These are phyloP conservation scores for Fusarium sp. DNA, from an alignment of 2,329 filamentous ascomycete genomes.

Conservation along the genomic window DNA sequence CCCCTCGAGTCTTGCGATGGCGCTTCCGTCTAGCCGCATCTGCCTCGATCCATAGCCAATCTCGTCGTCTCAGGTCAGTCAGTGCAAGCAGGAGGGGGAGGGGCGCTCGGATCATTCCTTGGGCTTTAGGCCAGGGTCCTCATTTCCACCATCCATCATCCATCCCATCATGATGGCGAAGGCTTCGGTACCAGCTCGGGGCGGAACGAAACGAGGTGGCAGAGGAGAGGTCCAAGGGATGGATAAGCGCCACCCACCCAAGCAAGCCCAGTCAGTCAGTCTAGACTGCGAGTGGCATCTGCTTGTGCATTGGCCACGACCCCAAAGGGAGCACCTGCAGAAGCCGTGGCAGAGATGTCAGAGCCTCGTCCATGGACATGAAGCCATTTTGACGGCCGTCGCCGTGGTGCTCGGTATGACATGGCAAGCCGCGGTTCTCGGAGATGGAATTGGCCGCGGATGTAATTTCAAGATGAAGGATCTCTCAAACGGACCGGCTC, in stretches of 20 bases:
- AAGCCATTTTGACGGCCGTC: slow-evolving; percentile 19
- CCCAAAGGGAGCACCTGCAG: slow-evolving; percentile 17
- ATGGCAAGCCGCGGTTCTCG: slow-evolving; percentile 37
- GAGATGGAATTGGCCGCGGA: not conserved
- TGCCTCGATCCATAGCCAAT: slow-evolving; percentile 38
- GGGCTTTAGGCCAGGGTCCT: not conserved
- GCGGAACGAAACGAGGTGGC: slow-evolving; percentile 20
- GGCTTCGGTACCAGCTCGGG: slow-evolving; percentile 10
- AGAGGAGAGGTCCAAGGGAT: slow-evolving; percentile 1
- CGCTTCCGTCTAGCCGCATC: slow-evolving; percentile 41
- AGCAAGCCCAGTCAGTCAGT: slow-evolving; percentile 3
- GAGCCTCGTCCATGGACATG: slow-evolving; percentile 11
- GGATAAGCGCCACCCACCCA: slow-evolving; percentile 14
- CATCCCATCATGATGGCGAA: slow-evolving; percentile 3
- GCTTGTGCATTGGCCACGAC: slow-evolving; percentile 16
- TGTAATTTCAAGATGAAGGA: slow-evolving; percentile 4
- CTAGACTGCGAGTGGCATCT: slow-evolving; percentile 25
- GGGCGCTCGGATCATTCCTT: slow-evolving; percentile 25
- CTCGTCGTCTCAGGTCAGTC: slow-evolving; percentile 38
- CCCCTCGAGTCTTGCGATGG: slow-evolving; percentile 34
- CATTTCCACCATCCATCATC: slow-evolving; percentile 17
- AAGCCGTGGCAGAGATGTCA: not conserved
- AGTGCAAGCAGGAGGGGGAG: slow-evolving; percentile 28
- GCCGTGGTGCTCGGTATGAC: slow-evolving; percentile 34
- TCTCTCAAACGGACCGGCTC: slow-evolving; percentile 32